Conservation (phyloP, 208 protist genomes). For the Strigomonas galati region DNA sequence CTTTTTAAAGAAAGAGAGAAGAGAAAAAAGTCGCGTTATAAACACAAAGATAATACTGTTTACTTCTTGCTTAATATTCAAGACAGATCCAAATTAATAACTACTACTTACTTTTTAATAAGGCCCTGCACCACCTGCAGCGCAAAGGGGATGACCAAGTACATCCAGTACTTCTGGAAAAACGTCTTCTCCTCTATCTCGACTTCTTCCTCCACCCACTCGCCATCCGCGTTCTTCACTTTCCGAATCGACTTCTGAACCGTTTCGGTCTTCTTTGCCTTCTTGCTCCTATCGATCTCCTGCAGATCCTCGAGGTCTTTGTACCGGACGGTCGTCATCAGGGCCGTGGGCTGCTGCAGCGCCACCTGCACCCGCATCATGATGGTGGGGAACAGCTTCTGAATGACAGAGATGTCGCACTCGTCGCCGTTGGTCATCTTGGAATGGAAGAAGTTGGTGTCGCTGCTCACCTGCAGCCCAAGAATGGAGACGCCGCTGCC, state of each 20-base stretch:
- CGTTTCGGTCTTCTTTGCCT: conserved; percentile 20
- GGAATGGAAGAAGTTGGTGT: conserved; percentile 85
- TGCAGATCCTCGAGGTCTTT: conserved; percentile 50
- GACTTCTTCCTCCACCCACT: conserved; percentile 64
- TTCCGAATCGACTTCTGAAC: conserved; percentile 30
- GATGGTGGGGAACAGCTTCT: conserved; percentile 79
- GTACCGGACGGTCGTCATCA: conserved; percentile 58
- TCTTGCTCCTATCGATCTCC: conserved; percentile 10
- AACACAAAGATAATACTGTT: neutral
- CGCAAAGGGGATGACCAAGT: conserved; percentile 58
- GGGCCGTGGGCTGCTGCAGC: conserved; percentile 34
- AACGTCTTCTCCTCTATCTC: conserved; percentile 73
- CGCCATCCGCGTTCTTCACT: conserved; percentile 45
- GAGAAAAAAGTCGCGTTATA: neutral
- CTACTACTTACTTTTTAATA: conserved; percentile 11
- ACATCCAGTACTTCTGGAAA: conserved; percentile 90
- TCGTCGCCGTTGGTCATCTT: conserved; percentile 82
- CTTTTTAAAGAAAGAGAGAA: too few relatives aligned
- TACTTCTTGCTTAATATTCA: neutral
- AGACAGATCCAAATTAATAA: neutral
- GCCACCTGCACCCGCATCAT: conserved; percentile 36
- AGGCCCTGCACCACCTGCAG: conserved; percentile 54
- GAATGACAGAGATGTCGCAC: conserved; percentile 78
- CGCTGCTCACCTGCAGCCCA: conserved; percentile 70
- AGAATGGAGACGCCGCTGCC: conserved; percentile 46